Evolutionary conservation across 2,329 filamentous ascomycete species (phyloP), one percentile per base, ranked within the genome.

Genomic region (Pezicula neosporulosa): DNA sequence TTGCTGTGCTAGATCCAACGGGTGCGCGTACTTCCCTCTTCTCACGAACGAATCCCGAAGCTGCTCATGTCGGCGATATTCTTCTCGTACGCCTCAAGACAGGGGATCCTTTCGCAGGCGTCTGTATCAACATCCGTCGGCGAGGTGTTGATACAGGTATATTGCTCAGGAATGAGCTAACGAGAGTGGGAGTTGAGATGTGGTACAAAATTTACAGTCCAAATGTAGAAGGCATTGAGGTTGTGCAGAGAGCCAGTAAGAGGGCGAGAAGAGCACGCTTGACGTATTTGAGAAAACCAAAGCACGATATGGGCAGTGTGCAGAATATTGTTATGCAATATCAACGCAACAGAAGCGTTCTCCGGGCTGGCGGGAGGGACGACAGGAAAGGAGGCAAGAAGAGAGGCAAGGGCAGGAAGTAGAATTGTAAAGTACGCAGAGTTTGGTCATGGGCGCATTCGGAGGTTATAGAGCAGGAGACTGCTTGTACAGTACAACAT

Each of bases 201-300:
- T 96, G 90, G 86, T 91, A 89, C 72, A 99, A 99, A 78, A 78
- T 97, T 53, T 97, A 94, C 77, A 89, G 84, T 66, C 93, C 93
- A 54, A 87, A 89, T 66, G 87, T 97, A 30, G 84, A 88, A 67
- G 90, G 89, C 57, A 90, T 99, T 65, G 93, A 99, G 73, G 87
- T 99, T 62, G 89, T 97, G 70, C 90, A 96, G 82, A 79, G 93
- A 63, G 81, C 83, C 57, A 80, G 82, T 66, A 94, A 91, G 86
- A 83, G 90, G 69, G 90, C 90, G 59, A 86, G 92, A 68, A 83
- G 94, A 64, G 93, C 92, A 24, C 80, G 90, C 60, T 77, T 99
- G 70, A 96, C 89, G 64, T 97, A 93, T 71, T 88, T 99, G 87
- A 82, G 92, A 67, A 77, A 92, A 76, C 83, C 89, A 53, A 87